Evolutionary conservation across 495 filamentous ascomycete species (phyloP).

Genomic region (Penicillium bialowiezense): DNA sequence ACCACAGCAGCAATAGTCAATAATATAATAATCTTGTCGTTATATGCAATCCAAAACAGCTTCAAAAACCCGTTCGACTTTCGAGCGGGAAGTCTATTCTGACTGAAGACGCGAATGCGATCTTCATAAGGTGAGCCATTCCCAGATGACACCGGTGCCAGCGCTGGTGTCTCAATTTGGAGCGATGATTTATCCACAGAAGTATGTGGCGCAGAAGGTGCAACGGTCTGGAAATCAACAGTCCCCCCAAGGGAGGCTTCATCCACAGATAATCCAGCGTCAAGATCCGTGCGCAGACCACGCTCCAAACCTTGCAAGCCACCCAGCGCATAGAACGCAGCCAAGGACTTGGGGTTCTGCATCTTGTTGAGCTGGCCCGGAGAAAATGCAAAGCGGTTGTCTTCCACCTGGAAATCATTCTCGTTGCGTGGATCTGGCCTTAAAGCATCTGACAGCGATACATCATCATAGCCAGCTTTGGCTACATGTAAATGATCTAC

Average conservation of each 20-base stretch:
- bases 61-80: constrained; percentile 70
- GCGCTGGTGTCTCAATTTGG: neutral
- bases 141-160: constrained; percentile 12
- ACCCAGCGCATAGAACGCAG: constrained; percentile 67
- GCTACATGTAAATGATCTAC: constrained; percentile 23
- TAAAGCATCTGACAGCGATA: constrained; percentile 53
- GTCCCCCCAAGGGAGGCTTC: constrained; percentile 55
- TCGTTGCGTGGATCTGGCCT: constrained; percentile 65
- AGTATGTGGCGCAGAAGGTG: constrained; percentile 21
- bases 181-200: constrained; percentile 13
- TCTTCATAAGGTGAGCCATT: constrained; percentile 51
- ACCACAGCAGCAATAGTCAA: constrained; percentile 70
- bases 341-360: constrained; percentile 70
- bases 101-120: constrained; percentile 66
- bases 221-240: constrained; percentile 62
- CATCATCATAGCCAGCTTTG: constrained; percentile 40
- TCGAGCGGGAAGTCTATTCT: constrained; percentile 72
- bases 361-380: constrained; percentile 72
- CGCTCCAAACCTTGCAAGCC: constrained; percentile 65
- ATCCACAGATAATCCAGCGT: constrained; percentile 63
- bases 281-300: constrained; percentile 63
- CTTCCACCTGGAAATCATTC: constrained; percentile 58
- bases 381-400: constrained; percentile 71
- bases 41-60: constrained; percentile 81
- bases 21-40: constrained; percentile 80